Evolutionary conservation across 1,139 yeast species (phyloP).

Genomic region (Hyphopichia burtonii): DNA sequence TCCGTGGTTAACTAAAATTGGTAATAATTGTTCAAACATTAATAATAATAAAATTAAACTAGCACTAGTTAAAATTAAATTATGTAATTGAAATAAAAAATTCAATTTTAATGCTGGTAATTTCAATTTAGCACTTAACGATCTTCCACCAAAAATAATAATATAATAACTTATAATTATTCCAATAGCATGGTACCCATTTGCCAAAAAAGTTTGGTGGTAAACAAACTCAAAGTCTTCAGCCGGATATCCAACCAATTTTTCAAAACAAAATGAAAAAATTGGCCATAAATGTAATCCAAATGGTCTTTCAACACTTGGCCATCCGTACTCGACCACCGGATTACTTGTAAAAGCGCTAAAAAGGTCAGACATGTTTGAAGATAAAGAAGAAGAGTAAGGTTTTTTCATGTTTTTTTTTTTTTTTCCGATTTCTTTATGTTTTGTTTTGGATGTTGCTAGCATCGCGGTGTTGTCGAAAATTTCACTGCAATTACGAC

Average conservation of each 20-base stretch:
- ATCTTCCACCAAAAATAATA: slow-evolving; percentile 78
- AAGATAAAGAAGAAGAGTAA: neutral
- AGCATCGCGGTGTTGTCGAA: neutral
- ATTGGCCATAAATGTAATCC: slow-evolving; percentile 90
- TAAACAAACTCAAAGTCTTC: slow-evolving; percentile 70
- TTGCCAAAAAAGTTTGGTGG: slow-evolving; percentile 66
- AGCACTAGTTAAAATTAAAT: slow-evolving; percentile 67
- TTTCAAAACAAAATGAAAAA: slow-evolving; percentile 58
- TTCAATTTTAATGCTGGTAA: slow-evolving; percentile 72
- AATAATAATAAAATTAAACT: slow-evolving; percentile 68
- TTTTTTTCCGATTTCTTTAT: neutral
- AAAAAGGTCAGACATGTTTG: neutral
- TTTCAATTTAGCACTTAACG: slow-evolving; percentile 43
- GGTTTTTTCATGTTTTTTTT: neutral
- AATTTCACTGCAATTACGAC: neutral
- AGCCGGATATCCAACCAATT: slow-evolving; percentile 61
- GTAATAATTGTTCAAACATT: slow-evolving; percentile 80
- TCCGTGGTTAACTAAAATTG: slow-evolving; percentile 77
- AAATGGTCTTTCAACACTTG: slow-evolving; percentile 80
- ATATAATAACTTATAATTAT: slow-evolving; percentile 71
- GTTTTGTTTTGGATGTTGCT: neutral
- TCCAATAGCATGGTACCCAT: slow-evolving; percentile 63
- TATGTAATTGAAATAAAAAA: slow-evolving; percentile 64
- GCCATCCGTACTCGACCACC: slow-evolving; percentile 25
- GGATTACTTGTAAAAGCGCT: slow-evolving; percentile 4